Evolutionary conservation across 108 stramenopile species (phyloP), one percentile per base, ranked within the genome.

Genomic region (Schizochytrium sp.): DNA sequence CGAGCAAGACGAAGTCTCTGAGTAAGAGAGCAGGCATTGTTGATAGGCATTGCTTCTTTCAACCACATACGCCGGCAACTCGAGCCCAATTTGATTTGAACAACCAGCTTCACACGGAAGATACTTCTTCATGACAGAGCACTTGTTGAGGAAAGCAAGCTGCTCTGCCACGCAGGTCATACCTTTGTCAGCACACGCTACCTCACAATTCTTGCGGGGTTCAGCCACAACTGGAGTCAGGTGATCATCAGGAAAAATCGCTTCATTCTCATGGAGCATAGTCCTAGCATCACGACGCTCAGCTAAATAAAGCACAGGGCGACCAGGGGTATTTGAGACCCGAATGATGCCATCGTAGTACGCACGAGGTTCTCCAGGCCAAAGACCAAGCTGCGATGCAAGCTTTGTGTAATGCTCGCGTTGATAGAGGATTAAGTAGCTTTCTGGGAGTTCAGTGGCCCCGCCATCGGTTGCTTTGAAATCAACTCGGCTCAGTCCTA

Each of bases 31-130:
- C 12, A 69, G 64, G 28, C 64, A 69, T 44, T 69, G 64, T 15
- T 69, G 40, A 3, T 2, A 38, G 28, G 64, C 64, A 7, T 12
- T 44, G 28, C 28, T 7, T 38, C 2, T 38, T 8, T 69, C 64
- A 1, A 38, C 10, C 8, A 69, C 64, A 44, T 69, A 69, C 19
- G 64, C 72, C 55, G 87, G 87, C 15, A 87, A 57, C 57, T 87
- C 87, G 87, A 42, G 28, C 13, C 87, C 87, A 57, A 87, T n/a
- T 7, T 87, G 87, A 44, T 41, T 41, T 41, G 55, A 56, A 45
- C 87, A 87, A 44, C 87, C 87, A n/a, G 10, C 55, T 57, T 87
- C 87, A 57, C 87, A 87, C 41, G 87, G 55, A 56, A 87, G 58
- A 57, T 57, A 15, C 12, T n/a, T 10, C 15, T 17, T 15, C 28